phyloP scores from a whole-genome alignment of 1,284 basidiomycete genomes.

The Ganoderma multipileum region DNA sequence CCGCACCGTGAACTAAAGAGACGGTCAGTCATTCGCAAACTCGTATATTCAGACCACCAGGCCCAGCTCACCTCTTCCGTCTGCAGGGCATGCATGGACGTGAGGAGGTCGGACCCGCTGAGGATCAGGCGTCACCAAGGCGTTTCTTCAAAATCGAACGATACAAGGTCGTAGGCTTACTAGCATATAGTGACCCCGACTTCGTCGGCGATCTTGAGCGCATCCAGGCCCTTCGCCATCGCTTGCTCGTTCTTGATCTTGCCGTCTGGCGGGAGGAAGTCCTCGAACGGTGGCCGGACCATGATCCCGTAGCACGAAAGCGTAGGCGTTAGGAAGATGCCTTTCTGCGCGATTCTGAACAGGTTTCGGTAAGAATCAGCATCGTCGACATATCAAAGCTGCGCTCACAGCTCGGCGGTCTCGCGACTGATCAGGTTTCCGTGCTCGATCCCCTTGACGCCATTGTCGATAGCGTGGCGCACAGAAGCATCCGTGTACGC shows the following conservation, averaged over 20 bases:
- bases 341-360: slow-evolving; percentile 45
- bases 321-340: slow-evolving; percentile 52
- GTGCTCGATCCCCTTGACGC: slow-evolving; percentile 53
- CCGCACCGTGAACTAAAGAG: slow-evolving; percentile 46
- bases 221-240: slow-evolving; percentile 47
- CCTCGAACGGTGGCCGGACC: slow-evolving; percentile 50
- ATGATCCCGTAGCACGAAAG: slow-evolving; percentile 53
- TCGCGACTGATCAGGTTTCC: slow-evolving; percentile 46
- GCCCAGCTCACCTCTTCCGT: slow-evolving; percentile 42
- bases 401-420: slow-evolving; percentile 35
- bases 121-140: neutral
- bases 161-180: slow-evolving; percentile 31
- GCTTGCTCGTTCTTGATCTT: slow-evolving; percentile 51
- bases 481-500: slow-evolving; percentile 49
- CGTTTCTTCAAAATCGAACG: neutral
- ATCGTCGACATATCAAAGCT: too few species aligned
- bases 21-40: neutral
- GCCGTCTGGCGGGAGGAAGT: slow-evolving; percentile 47
- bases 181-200: slow-evolving; percentile 47
- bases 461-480: slow-evolving; percentile 46
- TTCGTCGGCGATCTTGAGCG: slow-evolving; percentile 45
- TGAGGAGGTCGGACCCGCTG: slow-evolving; percentile 50
- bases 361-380: neutral
- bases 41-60: too few species aligned
- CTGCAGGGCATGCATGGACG: slow-evolving; percentile 48